Percentiles rank a stretch among this genome's conserved stretches.
Evolutionary conservation across 106 monocot genomes (phyloP).

Genomic region (Platanthera guangdongensis): DNA sequence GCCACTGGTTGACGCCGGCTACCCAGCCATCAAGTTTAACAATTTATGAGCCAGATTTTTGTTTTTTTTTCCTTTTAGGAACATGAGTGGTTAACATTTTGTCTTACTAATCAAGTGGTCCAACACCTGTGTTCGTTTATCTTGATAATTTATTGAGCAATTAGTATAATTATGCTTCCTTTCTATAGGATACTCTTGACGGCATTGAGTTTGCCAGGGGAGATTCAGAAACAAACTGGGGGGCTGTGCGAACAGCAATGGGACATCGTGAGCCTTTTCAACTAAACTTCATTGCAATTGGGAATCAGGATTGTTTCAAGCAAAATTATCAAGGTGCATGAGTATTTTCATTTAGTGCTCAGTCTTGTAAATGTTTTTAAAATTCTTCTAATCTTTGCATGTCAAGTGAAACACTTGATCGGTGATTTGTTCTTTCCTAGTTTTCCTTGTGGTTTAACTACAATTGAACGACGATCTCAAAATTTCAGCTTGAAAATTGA

Average conservation of each 20-base stretch:
- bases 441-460: background rate
- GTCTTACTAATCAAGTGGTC: background rate
- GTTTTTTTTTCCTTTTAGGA: background rate
- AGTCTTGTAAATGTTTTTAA: background rate
- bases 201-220: conserved; percentile 91
- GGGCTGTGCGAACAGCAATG: conserved; percentile 70
- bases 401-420: background rate
- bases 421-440: conserved; percentile 3
- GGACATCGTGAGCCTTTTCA: conserved; percentile 81
- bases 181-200: conserved; percentile 58
- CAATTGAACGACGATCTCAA: background rate
- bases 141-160: background rate
- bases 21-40: no score
- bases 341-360: background rate
- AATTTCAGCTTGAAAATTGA: background rate
- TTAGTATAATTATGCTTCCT: background rate
- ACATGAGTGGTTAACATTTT: background rate
- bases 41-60: background rate
- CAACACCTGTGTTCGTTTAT: background rate
- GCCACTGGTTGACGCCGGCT: no score
- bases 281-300: conserved; percentile 73
- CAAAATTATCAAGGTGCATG: conserved; percentile 61
- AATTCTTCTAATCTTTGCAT: background rate
- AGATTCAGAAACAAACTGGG: conserved; percentile 62
- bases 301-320: conserved; percentile 84